Percentiles rank a stretch among this genome's conserved stretches.
Evolutionary conservation across 192 early-diverging fungal genomes (phyloP).

Genomic region (Rhizophlyctis rosea): DNA sequence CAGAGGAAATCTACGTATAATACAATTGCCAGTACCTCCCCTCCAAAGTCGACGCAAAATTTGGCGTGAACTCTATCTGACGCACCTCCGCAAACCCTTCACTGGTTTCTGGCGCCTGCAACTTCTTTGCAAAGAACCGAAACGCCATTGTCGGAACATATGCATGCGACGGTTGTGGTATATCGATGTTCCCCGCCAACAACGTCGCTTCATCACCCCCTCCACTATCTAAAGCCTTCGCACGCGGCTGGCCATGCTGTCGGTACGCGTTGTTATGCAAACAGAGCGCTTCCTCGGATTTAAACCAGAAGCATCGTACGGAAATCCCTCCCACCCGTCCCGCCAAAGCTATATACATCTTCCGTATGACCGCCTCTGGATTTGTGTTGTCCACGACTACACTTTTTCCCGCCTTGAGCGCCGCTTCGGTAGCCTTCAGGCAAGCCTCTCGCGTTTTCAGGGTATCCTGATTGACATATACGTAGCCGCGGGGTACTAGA

Average conservation of each 20-base stretch:
- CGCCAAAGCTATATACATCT: slow-evolving; percentile 64
- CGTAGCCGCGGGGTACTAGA: slow-evolving; percentile 61
- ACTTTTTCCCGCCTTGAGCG: slow-evolving; percentile 47
- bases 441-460: slow-evolving; percentile 79
- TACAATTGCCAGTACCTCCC: slow-evolving; percentile 56
- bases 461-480: slow-evolving; percentile 79
- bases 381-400: slow-evolving; percentile 91
- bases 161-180: slow-evolving; percentile 6
- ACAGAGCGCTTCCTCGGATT: slow-evolving; percentile 50
- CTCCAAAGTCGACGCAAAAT: slow-evolving; percentile 44
- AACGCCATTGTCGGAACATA: slow-evolving; percentile 54
- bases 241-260: slow-evolving; percentile 36
- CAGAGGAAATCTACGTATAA: slow-evolving; percentile 1
- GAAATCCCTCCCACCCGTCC: slow-evolving; percentile 41
- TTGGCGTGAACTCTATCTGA: slow-evolving; percentile 56
- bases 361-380: slow-evolving; percentile 56
- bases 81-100: slow-evolving; percentile 66
- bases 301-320: slow-evolving; percentile 63
- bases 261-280: slow-evolving; percentile 81
- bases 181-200: slow-evolving; percentile 27
- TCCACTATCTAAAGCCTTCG: slow-evolving; percentile 11
- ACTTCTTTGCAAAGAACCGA: slow-evolving; percentile 40
- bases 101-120: slow-evolving; percentile 38
- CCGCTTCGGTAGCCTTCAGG: slow-evolving; percentile 47
- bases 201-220: slow-evolving; percentile 12